Conservation (phyloP, 345 rosid species). For the Gynandropsis gynandra region DNA sequence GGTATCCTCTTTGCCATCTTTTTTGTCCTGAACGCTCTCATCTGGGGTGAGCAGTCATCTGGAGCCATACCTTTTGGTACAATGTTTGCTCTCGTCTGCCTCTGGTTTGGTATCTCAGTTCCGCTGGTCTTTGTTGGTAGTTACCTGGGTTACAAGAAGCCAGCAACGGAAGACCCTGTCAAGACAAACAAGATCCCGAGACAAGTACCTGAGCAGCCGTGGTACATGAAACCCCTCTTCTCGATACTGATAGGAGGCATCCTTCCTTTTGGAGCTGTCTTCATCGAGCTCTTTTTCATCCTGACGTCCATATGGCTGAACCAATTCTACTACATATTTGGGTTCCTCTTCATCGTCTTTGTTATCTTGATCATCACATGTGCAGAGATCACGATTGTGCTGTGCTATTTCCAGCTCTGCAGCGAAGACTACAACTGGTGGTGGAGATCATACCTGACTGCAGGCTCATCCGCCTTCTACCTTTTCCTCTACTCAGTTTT, state of each 20-base stretch:
- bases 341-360: conserved; percentile 94
- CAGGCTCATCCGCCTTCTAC: conserved; percentile 91
- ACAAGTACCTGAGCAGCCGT: conserved; percentile 90
- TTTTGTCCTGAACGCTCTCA: conserved; percentile 80
- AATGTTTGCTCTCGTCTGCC: conserved; percentile 89
- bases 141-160: conserved; percentile 88
- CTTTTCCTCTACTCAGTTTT: conserved; percentile 92
- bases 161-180: conserved; percentile 82
- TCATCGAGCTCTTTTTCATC: conserved; percentile 95
- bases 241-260: conserved; percentile 90
- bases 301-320: conserved; percentile 96
- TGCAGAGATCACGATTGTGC: conserved; percentile 87
- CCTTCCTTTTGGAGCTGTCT: conserved; percentile 95
- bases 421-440: conserved; percentile 98
- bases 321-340: conserved; percentile 98
- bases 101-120: conserved; percentile 97
- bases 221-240: conserved; percentile 96
- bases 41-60: conserved; percentile 94
- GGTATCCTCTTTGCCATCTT: conserved; percentile 74
- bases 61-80: conserved; percentile 98
- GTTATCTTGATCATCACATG: conserved; percentile 79
- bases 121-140: conserved; percentile 94
- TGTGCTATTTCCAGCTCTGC: conserved; percentile 97
- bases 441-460: conserved; percentile 97
- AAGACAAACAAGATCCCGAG: conserved; percentile 95